Percentiles rank a stretch among this genome's conserved stretches.
phyloP scores from a whole-genome alignment of 768 basidiomycete species.

The Pilatotrama ljubarskyi region DNA sequence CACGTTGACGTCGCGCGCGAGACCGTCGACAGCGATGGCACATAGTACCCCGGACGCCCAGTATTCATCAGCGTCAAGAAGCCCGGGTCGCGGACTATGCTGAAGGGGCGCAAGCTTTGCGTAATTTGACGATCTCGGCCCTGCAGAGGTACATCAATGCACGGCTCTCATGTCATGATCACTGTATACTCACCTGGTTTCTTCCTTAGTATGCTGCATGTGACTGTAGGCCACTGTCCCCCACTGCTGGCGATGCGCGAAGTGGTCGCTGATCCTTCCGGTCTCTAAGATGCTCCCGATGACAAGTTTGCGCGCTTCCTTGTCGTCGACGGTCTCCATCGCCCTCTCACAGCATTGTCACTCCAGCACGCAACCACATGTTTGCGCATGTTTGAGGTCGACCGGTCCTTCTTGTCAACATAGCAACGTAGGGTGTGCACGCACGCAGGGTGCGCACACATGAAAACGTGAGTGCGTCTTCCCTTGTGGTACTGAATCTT shows the following conservation, averaged over 20 bases:
- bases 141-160: too few species aligned
- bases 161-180: too few species aligned
- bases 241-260: constrained; percentile 28
- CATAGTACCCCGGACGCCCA: constrained; percentile 32
- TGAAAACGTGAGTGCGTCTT: constrained; percentile 27
- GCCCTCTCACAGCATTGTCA: constrained; percentile 17
- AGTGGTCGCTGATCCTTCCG: constrained; percentile 27
- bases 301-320: not conserved
- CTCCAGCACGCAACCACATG: constrained; percentile 40
- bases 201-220: constrained; percentile 26
- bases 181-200: too few species aligned
- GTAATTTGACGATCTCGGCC: too few species aligned
- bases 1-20: constrained; percentile 31
- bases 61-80: constrained; percentile 19
- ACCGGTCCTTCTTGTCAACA: constrained; percentile 27
- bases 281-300: constrained; percentile 3
- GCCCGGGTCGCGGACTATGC: not conserved
- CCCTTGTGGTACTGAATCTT: constrained; percentile 24
- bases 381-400: constrained; percentile 32
- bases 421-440: constrained; percentile 21
- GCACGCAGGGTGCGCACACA: constrained; percentile 26
- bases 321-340: constrained; percentile 18
- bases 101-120: not conserved
- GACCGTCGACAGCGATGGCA: constrained; percentile 35
- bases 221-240: constrained; percentile 36